A percentile compares a stretch with the other conserved stretches of the same genome.
These are phyloP conservation scores for Termitomyces sp. DNA, from an alignment of 768 basidiomycete genomes.

Conservation along the genomic window DNA sequence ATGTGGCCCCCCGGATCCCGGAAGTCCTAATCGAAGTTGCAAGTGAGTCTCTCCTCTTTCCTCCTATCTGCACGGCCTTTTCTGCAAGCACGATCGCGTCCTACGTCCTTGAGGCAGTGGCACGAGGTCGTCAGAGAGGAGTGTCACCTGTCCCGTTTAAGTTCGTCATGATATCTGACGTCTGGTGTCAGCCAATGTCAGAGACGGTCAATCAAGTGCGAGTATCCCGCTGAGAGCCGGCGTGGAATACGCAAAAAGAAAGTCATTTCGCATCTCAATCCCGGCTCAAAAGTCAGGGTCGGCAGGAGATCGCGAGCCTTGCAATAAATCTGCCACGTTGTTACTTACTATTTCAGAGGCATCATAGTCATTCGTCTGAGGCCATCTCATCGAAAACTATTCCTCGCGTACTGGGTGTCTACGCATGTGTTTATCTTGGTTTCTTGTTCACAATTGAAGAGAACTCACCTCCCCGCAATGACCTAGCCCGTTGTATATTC, in stretches of 20 bases:
- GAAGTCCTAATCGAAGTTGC: conserved; percentile 53
- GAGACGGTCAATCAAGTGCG: conserved; percentile 61
- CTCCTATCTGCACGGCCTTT: conserved; percentile 5
- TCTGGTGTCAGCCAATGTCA: conserved; percentile 57
- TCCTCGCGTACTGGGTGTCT: not conserved
- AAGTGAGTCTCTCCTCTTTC: conserved; percentile 40
- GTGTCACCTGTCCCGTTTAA: conserved; percentile 4
- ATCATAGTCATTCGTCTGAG: not conserved
- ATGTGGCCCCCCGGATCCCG: conserved; percentile 52
- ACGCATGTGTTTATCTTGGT: not conserved
- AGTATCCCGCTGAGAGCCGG: conserved; percentile 65
- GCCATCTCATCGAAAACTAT: not conserved
- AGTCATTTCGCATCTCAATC: conserved; percentile 11
- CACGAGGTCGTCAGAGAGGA: conserved; percentile 8
- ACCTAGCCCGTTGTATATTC: conserved; percentile 2
- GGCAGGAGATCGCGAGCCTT: conserved; percentile 12
- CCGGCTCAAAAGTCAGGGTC: conserved; percentile 18
- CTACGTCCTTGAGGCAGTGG: conserved; percentile 7
- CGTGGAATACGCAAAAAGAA: conserved; percentile 62
- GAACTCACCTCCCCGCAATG: too few relatives aligned
- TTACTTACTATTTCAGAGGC: not conserved
- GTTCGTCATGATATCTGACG: conserved; percentile 5
- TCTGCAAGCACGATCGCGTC: not conserved
- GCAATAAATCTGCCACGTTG: not conserved
- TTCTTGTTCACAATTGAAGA: not conserved